Base-by-base conservation (phyloP, 73 alveolate genomes). In the Symbiodinium pilosum region DNA sequence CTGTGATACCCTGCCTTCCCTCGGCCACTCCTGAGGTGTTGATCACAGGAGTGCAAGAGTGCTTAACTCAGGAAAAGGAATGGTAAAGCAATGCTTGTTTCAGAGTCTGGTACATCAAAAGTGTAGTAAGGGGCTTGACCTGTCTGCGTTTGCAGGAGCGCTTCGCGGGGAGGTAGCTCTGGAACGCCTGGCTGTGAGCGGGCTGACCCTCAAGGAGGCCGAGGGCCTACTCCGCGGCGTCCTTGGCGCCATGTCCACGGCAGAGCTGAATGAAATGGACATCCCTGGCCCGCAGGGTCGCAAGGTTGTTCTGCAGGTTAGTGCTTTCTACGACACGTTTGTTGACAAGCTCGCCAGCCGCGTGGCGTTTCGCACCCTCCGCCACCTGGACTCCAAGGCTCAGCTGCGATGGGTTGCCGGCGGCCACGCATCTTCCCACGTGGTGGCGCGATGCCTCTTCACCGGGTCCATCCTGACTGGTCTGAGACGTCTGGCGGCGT, bases 1-100 rank as follows among this genome's bases (percentile, higher is more conserved):
- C 81, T 3, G 81, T 64, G 81, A 38, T 64, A 38, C 81, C 81
- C 38, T 64, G 81, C 81, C 81, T 64, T 64, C 81, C 81, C 81
- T 64, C 81, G 20, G 81, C 81, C 81, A n/a, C 24, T 38, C 81
- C 81, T 18, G 81, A 64, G 81, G 81, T 64, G 38, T 28, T 64
- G 38, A 64, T 64, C 38, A 64, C 38, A 4, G n/a, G n/a, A n/a
- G n/a, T n/a, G n/a, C n/a, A n/a, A n/a, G n/a, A n/a, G n/a, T n/a
- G n/a, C n/a, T n/a, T n/a, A n/a, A n/a, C n/a, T n/a, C n/a, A n/a
- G n/a, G n/a, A n/a, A n/a, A n/a, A n/a, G n/a, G n/a, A n/a, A n/a
- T n/a, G n/a, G n/a, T n/a, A n/a, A n/a, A n/a, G n/a, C n/a, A n/a
- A n/a, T n/a, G n/a, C n/a, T n/a, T n/a, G n/a, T n/a, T n/a, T n/a